Evolutionary conservation across 352 stramenopile genomes (phyloP).

Genomic region (Hyaloperonospora brassicae): DNA sequence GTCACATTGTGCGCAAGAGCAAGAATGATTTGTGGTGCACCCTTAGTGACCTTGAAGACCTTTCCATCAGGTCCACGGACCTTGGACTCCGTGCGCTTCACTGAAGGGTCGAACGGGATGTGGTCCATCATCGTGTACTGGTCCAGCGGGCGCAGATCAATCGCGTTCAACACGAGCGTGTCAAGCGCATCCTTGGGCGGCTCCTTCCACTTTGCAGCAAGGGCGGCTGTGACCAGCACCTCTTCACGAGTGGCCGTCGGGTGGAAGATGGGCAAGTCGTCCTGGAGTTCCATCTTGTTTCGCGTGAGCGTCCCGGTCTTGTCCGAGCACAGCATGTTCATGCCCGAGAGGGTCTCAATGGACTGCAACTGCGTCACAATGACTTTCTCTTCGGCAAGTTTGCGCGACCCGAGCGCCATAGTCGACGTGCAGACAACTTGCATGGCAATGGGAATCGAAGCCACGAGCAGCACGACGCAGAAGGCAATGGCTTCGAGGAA

Average conservation of each 20-base stretch:
- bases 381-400: slow-evolving; percentile 87
- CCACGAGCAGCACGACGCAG: slow-evolving; percentile 86
- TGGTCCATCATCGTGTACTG: slow-evolving; percentile 80
- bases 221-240: slow-evolving; percentile 85
- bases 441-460: slow-evolving; percentile 91
- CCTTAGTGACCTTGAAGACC: slow-evolving; percentile 92
- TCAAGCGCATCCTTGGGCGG: slow-evolving; percentile 90
- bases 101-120: slow-evolving; percentile 70
- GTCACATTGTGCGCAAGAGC: slow-evolving; percentile 62
- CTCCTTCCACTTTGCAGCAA: slow-evolving; percentile 93
- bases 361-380: slow-evolving; percentile 88
- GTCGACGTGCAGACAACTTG: slow-evolving; percentile 90
- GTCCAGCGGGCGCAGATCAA: slow-evolving; percentile 76
- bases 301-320: slow-evolving; percentile 94
- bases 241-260: slow-evolving; percentile 73
- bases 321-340: slow-evolving; percentile 94
- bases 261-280: slow-evolving; percentile 86
- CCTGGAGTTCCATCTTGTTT: slow-evolving; percentile 92
- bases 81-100: slow-evolving; percentile 91
- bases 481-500: slow-evolving; percentile 82
- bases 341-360: slow-evolving; percentile 89
- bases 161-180: slow-evolving; percentile 85
- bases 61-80: slow-evolving; percentile 68
- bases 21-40: slow-evolving; percentile 90
- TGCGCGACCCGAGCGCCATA: slow-evolving; percentile 87